Percentiles rank a stretch among this genome's conserved stretches.
These are phyloP conservation scores for Eutrema salsugineum DNA, from an alignment of 441 rosid species.

Conservation along the genomic window DNA sequence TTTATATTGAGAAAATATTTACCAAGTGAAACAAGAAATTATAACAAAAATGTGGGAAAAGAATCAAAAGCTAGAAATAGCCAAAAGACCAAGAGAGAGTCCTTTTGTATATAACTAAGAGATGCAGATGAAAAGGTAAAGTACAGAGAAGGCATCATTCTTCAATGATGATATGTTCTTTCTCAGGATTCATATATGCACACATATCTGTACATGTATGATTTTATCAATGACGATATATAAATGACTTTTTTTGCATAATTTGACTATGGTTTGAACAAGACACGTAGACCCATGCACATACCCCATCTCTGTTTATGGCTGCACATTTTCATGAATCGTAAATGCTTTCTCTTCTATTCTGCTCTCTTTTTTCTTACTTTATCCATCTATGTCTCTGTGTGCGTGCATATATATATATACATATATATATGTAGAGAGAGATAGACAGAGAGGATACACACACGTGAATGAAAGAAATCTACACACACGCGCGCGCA, in stretches of 20 bases:
- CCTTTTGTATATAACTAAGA: conserved; percentile 16
- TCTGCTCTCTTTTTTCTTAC: conserved; percentile 35
- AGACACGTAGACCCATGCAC: conserved; percentile 29
- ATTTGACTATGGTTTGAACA: conserved; percentile 2
- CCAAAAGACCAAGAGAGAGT: conserved; percentile 35
- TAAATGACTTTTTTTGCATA: neutral
- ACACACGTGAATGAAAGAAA: conserved; percentile 26
- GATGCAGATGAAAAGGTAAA: conserved; percentile 30
- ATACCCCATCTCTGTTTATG: conserved; percentile 35
- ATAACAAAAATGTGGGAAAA: neutral
- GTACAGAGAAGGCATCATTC: conserved; percentile 80
- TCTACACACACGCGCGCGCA: neutral
- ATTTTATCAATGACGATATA: conserved; percentile 5
- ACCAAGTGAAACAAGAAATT: neutral
- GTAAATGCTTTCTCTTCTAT: conserved; percentile 32
- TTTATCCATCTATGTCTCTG: conserved; percentile 33
- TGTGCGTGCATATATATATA: conserved; percentile 23
- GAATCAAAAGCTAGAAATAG: conserved; percentile 33
- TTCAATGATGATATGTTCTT: conserved; percentile 61
- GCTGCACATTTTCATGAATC: conserved; percentile 32
- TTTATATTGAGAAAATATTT: conserved; percentile 33
- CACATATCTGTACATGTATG: conserved; percentile 20
- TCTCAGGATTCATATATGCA: neutral
- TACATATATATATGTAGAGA: neutral
- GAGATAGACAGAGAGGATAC: neutral